Evolutionary conservation across 1,284 basidiomycete species (phyloP).

Genomic region (Hymenochaete sp.): DNA sequence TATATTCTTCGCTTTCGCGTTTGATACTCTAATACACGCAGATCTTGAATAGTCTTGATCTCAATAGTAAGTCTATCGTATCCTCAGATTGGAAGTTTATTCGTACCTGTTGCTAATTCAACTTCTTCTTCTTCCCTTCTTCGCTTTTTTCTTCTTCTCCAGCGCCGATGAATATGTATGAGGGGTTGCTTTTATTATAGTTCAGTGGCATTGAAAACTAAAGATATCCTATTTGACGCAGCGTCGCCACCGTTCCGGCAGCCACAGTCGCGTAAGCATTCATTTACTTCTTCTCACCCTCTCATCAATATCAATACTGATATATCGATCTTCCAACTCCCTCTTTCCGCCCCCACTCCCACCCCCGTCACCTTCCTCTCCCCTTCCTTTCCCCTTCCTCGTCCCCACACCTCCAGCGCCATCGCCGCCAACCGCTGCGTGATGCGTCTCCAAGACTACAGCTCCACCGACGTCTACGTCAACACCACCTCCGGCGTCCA

Average conservation of each 20-base stretch:
- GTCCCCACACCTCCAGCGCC: conserved; percentile 30
- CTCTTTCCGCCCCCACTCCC: no score
- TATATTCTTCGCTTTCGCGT: background rate
- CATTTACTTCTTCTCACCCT: background rate
- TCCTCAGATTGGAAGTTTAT: conserved; percentile 4
- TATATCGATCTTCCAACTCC: background rate
- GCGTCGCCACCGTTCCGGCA: conserved; percentile 38
- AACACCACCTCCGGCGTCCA: conserved; percentile 35
- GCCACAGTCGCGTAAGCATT: conserved; percentile 49
- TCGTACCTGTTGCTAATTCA: no score
- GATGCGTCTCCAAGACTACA: conserved; percentile 51
- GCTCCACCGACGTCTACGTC: conserved; percentile 37
- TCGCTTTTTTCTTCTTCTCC: no score
- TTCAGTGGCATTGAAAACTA: conserved; percentile 2
- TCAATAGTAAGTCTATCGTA: conserved; percentile 42
- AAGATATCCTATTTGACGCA: conserved; percentile 16
- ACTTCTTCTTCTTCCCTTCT: no score
- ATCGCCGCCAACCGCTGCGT: conserved; percentile 60
- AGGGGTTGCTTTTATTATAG: conserved; percentile 18
- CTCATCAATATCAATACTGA: background rate
- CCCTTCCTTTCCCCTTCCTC: background rate
- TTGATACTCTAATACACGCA: conserved; percentile 16
- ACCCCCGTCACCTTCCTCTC: no score
- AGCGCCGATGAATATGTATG: conserved; percentile 61
- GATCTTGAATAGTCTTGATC: conserved; percentile 48